Conservation (phyloP, 1,284 basidiomycete species). For the Stygiomarasmius scandens region DNA sequence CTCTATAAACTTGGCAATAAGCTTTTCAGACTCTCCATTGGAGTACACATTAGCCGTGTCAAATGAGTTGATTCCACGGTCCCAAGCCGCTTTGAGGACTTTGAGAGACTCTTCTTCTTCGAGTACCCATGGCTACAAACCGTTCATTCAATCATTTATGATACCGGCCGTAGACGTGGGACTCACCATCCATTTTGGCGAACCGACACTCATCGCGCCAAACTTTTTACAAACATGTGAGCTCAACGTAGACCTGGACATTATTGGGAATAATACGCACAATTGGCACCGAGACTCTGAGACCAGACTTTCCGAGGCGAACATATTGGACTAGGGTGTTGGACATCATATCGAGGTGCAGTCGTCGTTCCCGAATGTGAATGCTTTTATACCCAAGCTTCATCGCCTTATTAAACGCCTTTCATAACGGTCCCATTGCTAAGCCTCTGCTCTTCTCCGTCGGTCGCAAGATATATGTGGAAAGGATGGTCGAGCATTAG, state of each 20-base stretch:
- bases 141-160: background rate
- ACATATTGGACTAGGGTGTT: conserved; percentile 4
- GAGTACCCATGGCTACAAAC: conserved; percentile 11
- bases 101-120: conserved; percentile 7
- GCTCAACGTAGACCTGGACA: background rate
- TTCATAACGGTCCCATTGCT: no score
- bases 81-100: conserved; percentile 17
- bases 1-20: conserved; percentile 19
- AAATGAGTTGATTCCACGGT: conserved; percentile 19
- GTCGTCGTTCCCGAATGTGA: no score
- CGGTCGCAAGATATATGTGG: no score
- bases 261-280: conserved; percentile 20
- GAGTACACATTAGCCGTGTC: conserved; percentile 14
- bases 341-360: background rate
- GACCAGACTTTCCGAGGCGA: conserved; percentile 39
- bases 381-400: no score
- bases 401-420: no score
- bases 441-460: no score
- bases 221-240: conserved; percentile 24
- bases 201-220: conserved; percentile 44
- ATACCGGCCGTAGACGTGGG: background rate
- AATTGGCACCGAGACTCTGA: conserved; percentile 48
- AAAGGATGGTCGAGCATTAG: no score
- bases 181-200: conserved; percentile 29
- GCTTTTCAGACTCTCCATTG: conserved; percentile 17